Conservation (phyloP, 1,284 basidiomycete species). For the Mycena sp. region DNA sequence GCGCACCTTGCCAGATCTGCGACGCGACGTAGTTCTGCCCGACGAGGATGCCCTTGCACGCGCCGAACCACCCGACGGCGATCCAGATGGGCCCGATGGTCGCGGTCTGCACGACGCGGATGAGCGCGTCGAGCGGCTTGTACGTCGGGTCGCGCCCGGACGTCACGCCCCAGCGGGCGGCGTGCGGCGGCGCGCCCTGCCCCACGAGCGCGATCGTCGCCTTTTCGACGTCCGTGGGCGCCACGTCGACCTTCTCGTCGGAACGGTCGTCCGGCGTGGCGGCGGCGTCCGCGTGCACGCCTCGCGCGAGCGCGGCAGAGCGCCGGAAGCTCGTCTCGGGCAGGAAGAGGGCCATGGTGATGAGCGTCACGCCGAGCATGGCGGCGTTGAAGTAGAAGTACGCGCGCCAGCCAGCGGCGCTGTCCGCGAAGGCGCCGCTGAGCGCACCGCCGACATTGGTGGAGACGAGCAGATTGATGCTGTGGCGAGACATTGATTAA, state of each 20-base stretch:
- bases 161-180: slow-evolving; percentile 4
- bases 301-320: slow-evolving; percentile 13
- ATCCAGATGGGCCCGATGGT: slow-evolving; percentile 18
- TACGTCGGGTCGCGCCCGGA: slow-evolving; percentile 10
- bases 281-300: slow-evolving; percentile 3
- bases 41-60: slow-evolving; percentile 19
- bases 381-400: slow-evolving; percentile 23
- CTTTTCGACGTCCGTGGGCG: neutral
- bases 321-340: slow-evolving; percentile 19
- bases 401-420: slow-evolving; percentile 10
- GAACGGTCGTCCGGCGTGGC: neutral
- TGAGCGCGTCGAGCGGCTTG: slow-evolving; percentile 4
- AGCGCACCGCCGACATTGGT: slow-evolving; percentile 19
- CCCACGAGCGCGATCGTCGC: slow-evolving; percentile 16
- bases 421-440: slow-evolving; percentile 20
- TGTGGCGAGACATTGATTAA: neutral
- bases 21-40: slow-evolving; percentile 14
- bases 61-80: slow-evolving; percentile 19
- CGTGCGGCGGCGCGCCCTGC: slow-evolving; percentile 8
- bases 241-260: neutral
- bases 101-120: slow-evolving; percentile 9
- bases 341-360: slow-evolving; percentile 4
- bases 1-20: slow-evolving; percentile 13
- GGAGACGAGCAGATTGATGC: slow-evolving; percentile 18
- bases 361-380: slow-evolving; percentile 11